Conservation (phyloP, 2,329 filamentous ascomycete species). For the Daldinia eschscholtzii region DNA sequence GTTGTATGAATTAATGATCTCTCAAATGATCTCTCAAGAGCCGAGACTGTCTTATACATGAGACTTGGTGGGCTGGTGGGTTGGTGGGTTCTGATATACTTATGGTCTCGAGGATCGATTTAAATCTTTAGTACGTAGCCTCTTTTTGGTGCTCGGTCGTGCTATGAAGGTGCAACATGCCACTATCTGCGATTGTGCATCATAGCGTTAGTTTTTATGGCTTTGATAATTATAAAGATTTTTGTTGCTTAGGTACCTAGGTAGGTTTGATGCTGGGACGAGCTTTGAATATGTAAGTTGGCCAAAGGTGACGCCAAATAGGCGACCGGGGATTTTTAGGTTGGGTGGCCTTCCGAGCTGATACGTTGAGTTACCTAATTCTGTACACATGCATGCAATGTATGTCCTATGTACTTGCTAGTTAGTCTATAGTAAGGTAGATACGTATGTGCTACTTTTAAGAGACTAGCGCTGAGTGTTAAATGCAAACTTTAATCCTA, state of each 20-base stretch:
- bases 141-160: conserved; percentile 1
- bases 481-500: not conserved
- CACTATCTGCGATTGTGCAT: not conserved
- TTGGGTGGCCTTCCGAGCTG: conserved; percentile 21
- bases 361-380: conserved; percentile 23
- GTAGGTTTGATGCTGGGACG: conserved; percentile 24
- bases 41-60: not conserved
- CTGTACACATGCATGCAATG: not conserved
- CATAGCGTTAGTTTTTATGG: not conserved
- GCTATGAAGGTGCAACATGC: not conserved
- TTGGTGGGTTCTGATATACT: not conserved
- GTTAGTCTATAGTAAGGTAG: conserved; percentile 6
- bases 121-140: not conserved
- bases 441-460: not conserved
- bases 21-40: not conserved
- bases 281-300: conserved; percentile 14
- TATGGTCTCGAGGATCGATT: not conserved
- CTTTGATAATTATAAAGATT: conserved; percentile 19
- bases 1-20: not conserved
- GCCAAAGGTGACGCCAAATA: conserved; percentile 33
- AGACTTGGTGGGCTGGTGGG: not conserved
- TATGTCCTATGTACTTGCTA: not conserved
- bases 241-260: conserved; percentile 1
- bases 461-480: not conserved
- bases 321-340: conserved; percentile 3